Evolutionary conservation across 2,329 filamentous ascomycete genomes (phyloP).

Genomic region (Penicillium sp.): DNA sequence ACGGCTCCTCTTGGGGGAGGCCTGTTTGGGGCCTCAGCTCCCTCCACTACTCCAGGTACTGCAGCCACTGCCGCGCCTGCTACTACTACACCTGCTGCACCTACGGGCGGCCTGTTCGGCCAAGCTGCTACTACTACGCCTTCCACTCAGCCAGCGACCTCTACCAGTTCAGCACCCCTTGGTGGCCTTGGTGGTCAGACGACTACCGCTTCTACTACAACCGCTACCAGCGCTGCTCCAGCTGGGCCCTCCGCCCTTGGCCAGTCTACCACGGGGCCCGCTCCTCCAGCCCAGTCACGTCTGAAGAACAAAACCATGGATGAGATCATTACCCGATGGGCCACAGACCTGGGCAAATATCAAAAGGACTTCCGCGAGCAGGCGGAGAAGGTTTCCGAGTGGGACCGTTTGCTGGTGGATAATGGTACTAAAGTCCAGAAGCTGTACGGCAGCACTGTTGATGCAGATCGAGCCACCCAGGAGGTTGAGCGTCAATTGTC

Average conservation of each 20-base stretch:
- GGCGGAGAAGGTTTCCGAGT: conserved; percentile 78
- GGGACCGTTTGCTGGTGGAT: conserved; percentile 89
- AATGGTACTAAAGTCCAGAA: conserved; percentile 95
- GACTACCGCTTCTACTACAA: conserved; percentile 23
- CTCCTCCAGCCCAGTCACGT: conserved; percentile 76
- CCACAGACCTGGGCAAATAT: conserved; percentile 89
- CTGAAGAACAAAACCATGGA: conserved; percentile 99
- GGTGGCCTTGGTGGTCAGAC: conserved; percentile 6
- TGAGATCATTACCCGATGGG: conserved; percentile 96
- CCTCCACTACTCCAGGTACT: conserved; percentile 28
- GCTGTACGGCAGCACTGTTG: conserved; percentile 85
- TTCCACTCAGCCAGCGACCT: conserved; percentile 21
- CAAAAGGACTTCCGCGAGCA: conserved; percentile 95
- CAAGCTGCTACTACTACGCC: conserved; percentile 30
- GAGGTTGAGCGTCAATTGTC: conserved; percentile 92
- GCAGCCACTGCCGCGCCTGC: conserved; percentile 32
- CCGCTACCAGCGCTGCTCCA: conserved; percentile 31
- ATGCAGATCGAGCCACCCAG: conserved; percentile 86
- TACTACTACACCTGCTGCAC: conserved; percentile 23
- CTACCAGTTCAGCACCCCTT: conserved; percentile 1
- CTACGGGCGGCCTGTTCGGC: conserved; percentile 24
- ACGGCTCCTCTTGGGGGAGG: conserved; percentile 28
- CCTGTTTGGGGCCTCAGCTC: conserved; percentile 31
- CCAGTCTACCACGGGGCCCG: conserved; percentile 74
- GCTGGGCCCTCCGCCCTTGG: conserved; percentile 49